Evolutionary conservation across 768 basidiomycete species (phyloP), one percentile per base, ranked within the genome.

Genomic region (Gymnopilus dilepis): DNA sequence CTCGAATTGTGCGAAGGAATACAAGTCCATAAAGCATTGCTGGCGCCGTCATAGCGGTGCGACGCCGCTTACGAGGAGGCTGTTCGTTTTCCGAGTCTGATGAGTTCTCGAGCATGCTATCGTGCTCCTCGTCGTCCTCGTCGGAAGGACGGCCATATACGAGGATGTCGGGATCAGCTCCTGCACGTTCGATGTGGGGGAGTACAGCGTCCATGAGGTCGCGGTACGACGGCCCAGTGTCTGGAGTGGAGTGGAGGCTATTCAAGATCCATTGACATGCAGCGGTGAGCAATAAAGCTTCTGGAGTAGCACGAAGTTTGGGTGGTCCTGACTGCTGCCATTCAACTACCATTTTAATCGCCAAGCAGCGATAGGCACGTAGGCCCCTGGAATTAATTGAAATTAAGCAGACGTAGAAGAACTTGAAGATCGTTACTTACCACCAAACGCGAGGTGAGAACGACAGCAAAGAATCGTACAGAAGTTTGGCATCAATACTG

Each of bases 201-300:
- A 73, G 62, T n/a, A 63, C 60, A 0, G 63, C 47, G 2, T 48
- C 37, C 58, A 73, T 64, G 1, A 73, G 58, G 6, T 69, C 61
- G 7, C 64, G 55, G 1, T 28, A 42, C 1, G 66, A 53, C 0
- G 37, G 38, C 4, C 69, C 70, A 2, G 59, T 56, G 24, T 73
- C 70, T 1, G 69, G 70, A 1, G 61, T 54, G 1, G 71, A 70
- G 51, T 72, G 70, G 0, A 73, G 58, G 6, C 61, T 41, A 48
- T 72, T 73, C 0, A 69, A 17, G 2, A 72, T 34, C 69, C 67
- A 71, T 3, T 38, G 37, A 1, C 45, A n/a, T 0, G 56, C 65
- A 2, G 66, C 68, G 0, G 67, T 70, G 2, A 73, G 59, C 3
- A 67, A 34, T 1, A 72, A 43, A 2, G 65, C 68, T 3, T 31